Percentiles rank a stretch among this genome's conserved stretches.
Evolutionary conservation across 495 filamentous ascomycete species (phyloP).

Genomic region (Daldinia bambusicola): DNA sequence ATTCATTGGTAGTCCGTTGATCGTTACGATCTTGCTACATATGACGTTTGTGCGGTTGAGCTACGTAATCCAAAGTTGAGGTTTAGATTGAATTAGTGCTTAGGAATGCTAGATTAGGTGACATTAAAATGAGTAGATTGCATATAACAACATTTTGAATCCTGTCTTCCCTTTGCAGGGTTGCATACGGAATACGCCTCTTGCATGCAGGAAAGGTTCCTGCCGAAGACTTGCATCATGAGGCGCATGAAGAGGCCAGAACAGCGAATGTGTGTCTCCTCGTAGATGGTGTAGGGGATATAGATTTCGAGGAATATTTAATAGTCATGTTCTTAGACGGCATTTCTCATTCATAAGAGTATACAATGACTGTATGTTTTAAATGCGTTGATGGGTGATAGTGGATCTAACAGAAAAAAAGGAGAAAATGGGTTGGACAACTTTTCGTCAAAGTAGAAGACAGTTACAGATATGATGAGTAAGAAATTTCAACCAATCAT

Average conservation of each 20-base stretch:
- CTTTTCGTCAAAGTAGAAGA: too few relatives aligned
- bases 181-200: conserved; percentile 18
- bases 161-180: conserved; percentile 6
- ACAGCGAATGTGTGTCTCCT: not conserved
- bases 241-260: conserved; percentile 18
- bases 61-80: not conserved
- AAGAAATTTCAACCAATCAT: conserved; percentile 16
- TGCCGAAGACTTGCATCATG: conserved; percentile 28
- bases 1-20: not conserved
- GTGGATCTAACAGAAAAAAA: not conserved
- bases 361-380: not conserved
- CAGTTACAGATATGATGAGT: not conserved
- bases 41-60: not conserved
- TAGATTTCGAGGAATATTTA: not conserved
- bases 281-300: not conserved
- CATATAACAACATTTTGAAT: conserved; percentile 13
- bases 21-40: not conserved
- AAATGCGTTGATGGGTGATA: too few relatives aligned
- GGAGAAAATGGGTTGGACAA: not conserved
- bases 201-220: conserved; percentile 25
- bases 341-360: not conserved
- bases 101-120: not conserved
- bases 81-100: not conserved
- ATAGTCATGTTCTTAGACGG: not conserved
- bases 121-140: conserved; percentile 4